Evolutionary conservation across 2,329 filamentous ascomycete species (phyloP).

Genomic region (Trematosphaeria pertusa): DNA sequence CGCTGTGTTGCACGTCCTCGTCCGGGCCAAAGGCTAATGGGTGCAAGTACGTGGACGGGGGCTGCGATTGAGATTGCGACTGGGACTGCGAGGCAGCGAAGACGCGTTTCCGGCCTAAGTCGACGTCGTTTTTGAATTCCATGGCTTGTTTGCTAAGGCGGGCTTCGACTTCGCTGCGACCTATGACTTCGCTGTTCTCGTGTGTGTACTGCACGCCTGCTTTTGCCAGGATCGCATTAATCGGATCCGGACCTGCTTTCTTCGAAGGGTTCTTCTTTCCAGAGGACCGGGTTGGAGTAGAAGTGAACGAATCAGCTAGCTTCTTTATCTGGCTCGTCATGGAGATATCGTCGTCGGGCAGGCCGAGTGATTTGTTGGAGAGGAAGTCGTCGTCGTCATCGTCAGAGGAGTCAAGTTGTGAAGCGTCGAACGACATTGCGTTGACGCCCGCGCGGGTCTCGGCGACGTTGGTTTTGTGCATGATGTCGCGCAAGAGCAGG

Average conservation of each 20-base stretch:
- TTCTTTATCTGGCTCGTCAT: constrained; percentile 67
- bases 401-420: constrained; percentile 36
- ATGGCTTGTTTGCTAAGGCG: constrained; percentile 79
- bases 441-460: constrained; percentile 87
- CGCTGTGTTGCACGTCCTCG: constrained; percentile 21
- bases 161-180: constrained; percentile 89
- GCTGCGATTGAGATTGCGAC: constrained; percentile 26
- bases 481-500: constrained; percentile 87
- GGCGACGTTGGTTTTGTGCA: constrained; percentile 97
- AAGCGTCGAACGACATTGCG: constrained; percentile 73
- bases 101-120: constrained; percentile 61
- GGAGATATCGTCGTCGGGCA: constrained; percentile 36
- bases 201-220: constrained; percentile 96
- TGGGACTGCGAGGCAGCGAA: constrained; percentile 60
- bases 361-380: constrained; percentile 34
- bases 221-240: constrained; percentile 86
- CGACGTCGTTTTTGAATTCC: constrained; percentile 61
- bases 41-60: too few species aligned
- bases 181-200: constrained; percentile 94
- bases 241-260: constrained; percentile 68
- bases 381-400: constrained; percentile 35
- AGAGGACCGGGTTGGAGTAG: constrained; percentile 7
- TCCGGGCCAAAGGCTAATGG: constrained; percentile 21
- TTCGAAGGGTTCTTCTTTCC: constrained; percentile 46
- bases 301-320: constrained; percentile 41